These are phyloP conservation scores for Curvularia sp. DNA, from an alignment of 2,329 filamentous ascomycete genomes.

Conservation along the genomic window DNA sequence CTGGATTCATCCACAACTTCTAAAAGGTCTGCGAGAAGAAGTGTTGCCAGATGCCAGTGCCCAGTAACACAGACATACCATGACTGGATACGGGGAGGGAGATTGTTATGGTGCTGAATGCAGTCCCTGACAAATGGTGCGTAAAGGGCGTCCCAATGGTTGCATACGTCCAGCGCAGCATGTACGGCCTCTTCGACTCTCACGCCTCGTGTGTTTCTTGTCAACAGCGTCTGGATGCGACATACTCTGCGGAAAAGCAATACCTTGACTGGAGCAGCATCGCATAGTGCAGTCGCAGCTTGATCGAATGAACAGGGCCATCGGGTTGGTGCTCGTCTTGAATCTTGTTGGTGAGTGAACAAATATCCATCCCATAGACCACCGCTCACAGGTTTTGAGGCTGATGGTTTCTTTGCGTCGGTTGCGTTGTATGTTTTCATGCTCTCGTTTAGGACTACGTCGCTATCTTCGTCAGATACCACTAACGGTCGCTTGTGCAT, in stretches of 20 bases:
- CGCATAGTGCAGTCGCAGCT: constrained; percentile 58
- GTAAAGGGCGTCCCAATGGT: constrained; percentile 63
- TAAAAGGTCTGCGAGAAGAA: constrained; percentile 63
- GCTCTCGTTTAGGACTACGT: constrained; percentile 38
- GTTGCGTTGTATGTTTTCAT: constrained; percentile 13
- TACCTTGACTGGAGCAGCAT: constrained; percentile 65
- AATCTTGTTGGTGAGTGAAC: constrained; percentile 42
- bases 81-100: constrained; percentile 63
- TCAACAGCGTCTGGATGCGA: constrained; percentile 61
- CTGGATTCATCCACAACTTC: constrained; percentile 57
- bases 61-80: constrained; percentile 66
- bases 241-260: constrained; percentile 64
- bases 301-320: constrained; percentile 65
- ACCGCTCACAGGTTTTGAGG: constrained; percentile 6
- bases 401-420: neutral
- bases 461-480: constrained; percentile 56
- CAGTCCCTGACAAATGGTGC: constrained; percentile 61
- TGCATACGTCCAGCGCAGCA: constrained; percentile 59
- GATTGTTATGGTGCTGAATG: constrained; percentile 56
- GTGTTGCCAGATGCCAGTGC: constrained; percentile 65
- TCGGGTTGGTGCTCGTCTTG: constrained; percentile 37
- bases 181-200: constrained; percentile 59
- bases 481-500: constrained; percentile 58
- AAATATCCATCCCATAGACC: constrained; percentile 51
- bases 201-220: constrained; percentile 48